Conservation (phyloP, 805 yeast genomes). For the Candida patagonica region DNA sequence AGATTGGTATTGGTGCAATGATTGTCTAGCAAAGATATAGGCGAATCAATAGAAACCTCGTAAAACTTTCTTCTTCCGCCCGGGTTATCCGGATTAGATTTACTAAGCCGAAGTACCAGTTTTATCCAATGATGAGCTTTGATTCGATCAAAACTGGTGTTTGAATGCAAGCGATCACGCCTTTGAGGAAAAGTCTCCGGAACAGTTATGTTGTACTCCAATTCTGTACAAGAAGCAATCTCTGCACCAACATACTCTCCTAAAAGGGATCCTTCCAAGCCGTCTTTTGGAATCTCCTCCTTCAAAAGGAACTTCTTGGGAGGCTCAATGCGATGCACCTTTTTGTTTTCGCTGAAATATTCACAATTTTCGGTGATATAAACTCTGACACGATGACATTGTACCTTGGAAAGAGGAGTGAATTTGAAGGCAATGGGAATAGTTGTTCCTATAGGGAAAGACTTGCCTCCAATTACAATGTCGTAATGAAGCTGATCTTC, state of each 20-base stretch:
- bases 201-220: slow-evolving; percentile 75
- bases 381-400: slow-evolving; percentile 76
- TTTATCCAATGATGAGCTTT: slow-evolving; percentile 95
- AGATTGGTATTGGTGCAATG: slow-evolving; percentile 39
- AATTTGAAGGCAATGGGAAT: slow-evolving; percentile 78
- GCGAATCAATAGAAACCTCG: slow-evolving; percentile 92
- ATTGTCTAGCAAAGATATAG: slow-evolving; percentile 72
- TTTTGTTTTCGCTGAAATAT: slow-evolving; percentile 76
- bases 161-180: slow-evolving; percentile 57
- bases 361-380: slow-evolving; percentile 85
- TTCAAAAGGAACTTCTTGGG: slow-evolving; percentile 66
- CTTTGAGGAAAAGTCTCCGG: slow-evolving; percentile 58
- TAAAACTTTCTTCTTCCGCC: slow-evolving; percentile 69
- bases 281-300: slow-evolving; percentile 45
- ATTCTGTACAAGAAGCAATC: slow-evolving; percentile 29
- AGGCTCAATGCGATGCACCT: slow-evolving; percentile 90
- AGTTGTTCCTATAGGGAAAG: slow-evolving; percentile 72
- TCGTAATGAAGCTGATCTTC: slow-evolving; percentile 86
- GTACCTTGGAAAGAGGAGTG: slow-evolving; percentile 79
- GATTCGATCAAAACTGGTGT: slow-evolving; percentile 69
- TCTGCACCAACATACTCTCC: slow-evolving; percentile 21
- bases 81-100: slow-evolving; percentile 22
- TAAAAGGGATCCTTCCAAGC: slow-evolving; percentile 23
- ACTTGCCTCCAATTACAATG: slow-evolving; percentile 82
- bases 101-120: slow-evolving; percentile 71